Base-by-base conservation (phyloP, 2,329 filamentous ascomycete species). In the Lasiodiplodia sp. region DNA sequence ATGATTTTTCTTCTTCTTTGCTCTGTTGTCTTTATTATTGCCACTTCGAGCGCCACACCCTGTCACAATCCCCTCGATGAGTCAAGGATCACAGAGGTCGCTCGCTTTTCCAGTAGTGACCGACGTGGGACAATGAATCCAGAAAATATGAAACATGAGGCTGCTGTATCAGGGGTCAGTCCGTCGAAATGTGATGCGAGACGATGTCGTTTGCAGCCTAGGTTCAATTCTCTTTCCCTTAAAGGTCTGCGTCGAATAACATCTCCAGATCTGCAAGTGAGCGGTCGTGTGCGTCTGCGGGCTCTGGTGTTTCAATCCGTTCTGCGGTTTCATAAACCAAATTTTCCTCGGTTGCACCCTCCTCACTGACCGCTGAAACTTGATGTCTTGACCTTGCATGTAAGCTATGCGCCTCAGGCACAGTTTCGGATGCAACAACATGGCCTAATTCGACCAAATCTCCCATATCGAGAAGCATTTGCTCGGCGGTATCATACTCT, bases 231-330 rank as follows among this genome's bases (percentile, higher is more conserved):
- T 28, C 10, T 18, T 56, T 28, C 31, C n/a, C n/a, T 34, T 21
- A 44, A 34, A 37, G 4, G 11, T 47, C 34, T 8, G 6, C 25
- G 34, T 56, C n/a, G 31, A 66, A 66, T 8, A 66, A 7, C 52
- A 66, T 56, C 44, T 66, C 63, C 5, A 51, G 11, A 12, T 56
- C 63, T 47, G 63, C 23, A 66, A n/a, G 7, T 51, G 56, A 21
- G 37, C 49, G 23, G 16, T 56, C 34, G 21, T 56, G 52, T 23
- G 31, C 44, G 10, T 64, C 60, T 52, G 28, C 31, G 12, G 60
- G 47, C 11, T 40, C 25, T 28, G 23, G 5, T 38, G 47, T 52
- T 31, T 38, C 47, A 64, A 18, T 49, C 7, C 5, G n/a, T 31
- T 28, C 31, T 12, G 28, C 16, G n/a, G 14, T 23, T 53, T 53